Evolutionary conservation across 2,329 filamentous ascomycete species (phyloP), one percentile per base, ranked within the genome.

Genomic region (Penicillium sclerotigenum): DNA sequence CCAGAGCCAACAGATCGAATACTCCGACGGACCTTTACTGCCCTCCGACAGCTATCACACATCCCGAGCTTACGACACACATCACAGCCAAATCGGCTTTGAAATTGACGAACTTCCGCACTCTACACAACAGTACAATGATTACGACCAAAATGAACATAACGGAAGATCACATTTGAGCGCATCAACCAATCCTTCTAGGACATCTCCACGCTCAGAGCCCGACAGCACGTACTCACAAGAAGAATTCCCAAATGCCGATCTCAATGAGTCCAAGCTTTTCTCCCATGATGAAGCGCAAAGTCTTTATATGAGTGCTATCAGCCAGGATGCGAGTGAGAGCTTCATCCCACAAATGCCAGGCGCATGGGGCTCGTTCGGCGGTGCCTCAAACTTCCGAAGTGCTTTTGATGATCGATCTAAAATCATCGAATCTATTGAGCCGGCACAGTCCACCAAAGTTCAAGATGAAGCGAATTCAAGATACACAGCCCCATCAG

Each of bases 231-330:
- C 56, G 22, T 55, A 49, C 22, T 69, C 69, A 8, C 58, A 59
- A 33, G 62, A 63, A 13, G 63, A 54, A 37, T 55, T 59, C n/a
- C 59, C 65, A n/a, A 54, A 59, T 40, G 71, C 71, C 45, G 73
- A 77, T 29, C 71, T 80, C n/a, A 70, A 73, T 7, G 73, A 78
- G 55, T 80, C 78, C 4, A 77, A 69, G 58, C 62, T 79, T 43
- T 80, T 79, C 54, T 77, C 75, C 40, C 75, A 77, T 54, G 77
- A 79, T 56, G 77, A 80, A 63, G 78, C 78, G n/a, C 72, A 78
- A 54, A 80, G 78, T 59, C 75, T 80, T 71, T 80, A 80, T 55
- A 78, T 80, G 77, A 80, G 85, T 66, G 84, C 82, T 11, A 75
- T 85, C 53, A 84, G 81, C 56, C 72, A 75, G 36, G 69, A 68